These are phyloP conservation scores for Rhynchospora tenuis DNA, from an alignment of 176 grass and related monocot species.

Conservation along the genomic window DNA sequence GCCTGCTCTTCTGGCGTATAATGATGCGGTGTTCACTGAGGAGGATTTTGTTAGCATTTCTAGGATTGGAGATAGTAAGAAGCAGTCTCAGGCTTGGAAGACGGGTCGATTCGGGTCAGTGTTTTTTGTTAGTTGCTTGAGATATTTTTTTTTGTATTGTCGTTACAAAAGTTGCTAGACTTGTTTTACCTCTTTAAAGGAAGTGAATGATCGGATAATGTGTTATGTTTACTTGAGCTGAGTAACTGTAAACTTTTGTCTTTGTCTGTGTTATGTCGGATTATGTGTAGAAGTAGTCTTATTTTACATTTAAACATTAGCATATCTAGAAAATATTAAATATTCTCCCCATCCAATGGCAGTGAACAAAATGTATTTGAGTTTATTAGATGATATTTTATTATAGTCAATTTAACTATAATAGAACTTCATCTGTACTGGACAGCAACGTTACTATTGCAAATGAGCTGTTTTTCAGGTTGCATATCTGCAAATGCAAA, in stretches of 20 bases:
- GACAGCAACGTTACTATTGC: neutral
- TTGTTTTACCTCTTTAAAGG: neutral
- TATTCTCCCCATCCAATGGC: neutral
- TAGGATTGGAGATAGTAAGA: slow-evolving; percentile 79
- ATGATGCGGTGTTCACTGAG: slow-evolving; percentile 82
- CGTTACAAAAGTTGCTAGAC: neutral
- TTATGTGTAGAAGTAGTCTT: neutral
- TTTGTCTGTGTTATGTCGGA: neutral
- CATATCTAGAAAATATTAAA: neutral
- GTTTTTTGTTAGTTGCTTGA: neutral
- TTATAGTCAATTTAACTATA: neutral
- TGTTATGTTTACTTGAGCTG: neutral
- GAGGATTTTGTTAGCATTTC: slow-evolving; percentile 96
- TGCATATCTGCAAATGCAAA: neutral
- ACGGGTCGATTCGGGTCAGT: slow-evolving; percentile 85
- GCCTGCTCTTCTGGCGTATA: slow-evolving; percentile 67
- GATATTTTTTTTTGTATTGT: neutral
- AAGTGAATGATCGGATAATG: neutral
- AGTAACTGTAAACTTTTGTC: neutral
- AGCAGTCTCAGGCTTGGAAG: slow-evolving; percentile 88
- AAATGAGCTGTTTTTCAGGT: neutral
- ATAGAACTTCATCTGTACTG: neutral
- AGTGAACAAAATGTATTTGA: neutral
- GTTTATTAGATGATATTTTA: neutral
- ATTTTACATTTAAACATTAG: neutral